Evolutionary conservation across 1,284 basidiomycete species (phyloP).

Genomic region (Microbotryomycetes sp.): DNA sequence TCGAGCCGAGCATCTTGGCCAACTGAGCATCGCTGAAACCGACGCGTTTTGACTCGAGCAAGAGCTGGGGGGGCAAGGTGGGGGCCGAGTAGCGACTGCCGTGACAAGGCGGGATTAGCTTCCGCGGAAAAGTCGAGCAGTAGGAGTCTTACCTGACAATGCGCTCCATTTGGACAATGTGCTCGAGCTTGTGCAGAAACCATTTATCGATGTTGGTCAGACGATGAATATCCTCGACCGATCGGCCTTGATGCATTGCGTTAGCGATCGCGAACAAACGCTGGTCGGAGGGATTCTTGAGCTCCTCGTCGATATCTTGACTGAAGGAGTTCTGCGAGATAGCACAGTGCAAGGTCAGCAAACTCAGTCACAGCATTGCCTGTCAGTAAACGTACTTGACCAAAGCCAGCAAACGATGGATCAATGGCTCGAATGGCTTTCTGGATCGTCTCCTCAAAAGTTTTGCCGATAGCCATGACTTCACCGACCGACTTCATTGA

Average conservation of each 20-base stretch:
- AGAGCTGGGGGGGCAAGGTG: conserved; percentile 57
- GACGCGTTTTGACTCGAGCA: conserved; percentile 84
- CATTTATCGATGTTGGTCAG: conserved; percentile 97
- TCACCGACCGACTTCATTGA: conserved; percentile 99
- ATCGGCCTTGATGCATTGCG: conserved; percentile 81
- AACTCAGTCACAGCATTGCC: conserved; percentile 1
- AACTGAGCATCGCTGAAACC: conserved; percentile 94
- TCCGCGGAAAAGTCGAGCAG: conserved; percentile 1
- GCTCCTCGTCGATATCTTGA: conserved; percentile 75
- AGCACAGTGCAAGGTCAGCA: conserved; percentile 3
- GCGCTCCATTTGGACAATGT: conserved; percentile 74
- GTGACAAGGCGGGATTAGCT: background rate
- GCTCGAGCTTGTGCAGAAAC: conserved; percentile 86
- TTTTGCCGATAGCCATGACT: conserved; percentile 97
- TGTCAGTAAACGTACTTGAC: conserved; percentile 53
- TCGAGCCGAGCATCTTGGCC: conserved; percentile 70
- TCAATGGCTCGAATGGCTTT: conserved; percentile 97
- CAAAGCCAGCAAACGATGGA: conserved; percentile 87
- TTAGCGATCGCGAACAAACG: conserved; percentile 86
- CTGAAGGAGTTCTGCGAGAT: conserved; percentile 52
- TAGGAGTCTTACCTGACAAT: conserved; percentile 56
- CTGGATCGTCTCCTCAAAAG: conserved; percentile 96
- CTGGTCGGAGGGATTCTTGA: conserved; percentile 82
- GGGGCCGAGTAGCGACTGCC: conserved; percentile 61
- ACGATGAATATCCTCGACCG: conserved; percentile 91